These are phyloP conservation scores for Diaporthe aspalathi DNA, from an alignment of 2,329 filamentous ascomycete species.

Conservation along the genomic window DNA sequence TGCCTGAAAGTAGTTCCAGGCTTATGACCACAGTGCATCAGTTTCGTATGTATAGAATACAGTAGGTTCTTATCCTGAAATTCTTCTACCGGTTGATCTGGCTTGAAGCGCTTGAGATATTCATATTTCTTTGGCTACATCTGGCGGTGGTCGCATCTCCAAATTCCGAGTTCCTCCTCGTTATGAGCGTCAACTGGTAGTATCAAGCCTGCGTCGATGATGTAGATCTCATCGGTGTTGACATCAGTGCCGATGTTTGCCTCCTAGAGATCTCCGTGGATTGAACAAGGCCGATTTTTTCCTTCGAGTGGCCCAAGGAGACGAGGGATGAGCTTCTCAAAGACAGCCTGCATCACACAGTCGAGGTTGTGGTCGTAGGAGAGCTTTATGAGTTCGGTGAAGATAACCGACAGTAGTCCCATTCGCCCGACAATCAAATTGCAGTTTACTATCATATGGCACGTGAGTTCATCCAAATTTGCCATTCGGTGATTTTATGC, in stretches of 20 bases:
- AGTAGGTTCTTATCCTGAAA: neutral
- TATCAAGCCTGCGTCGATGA: slow-evolving; percentile 6
- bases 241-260: neutral
- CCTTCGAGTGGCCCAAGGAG: neutral
- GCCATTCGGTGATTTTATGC: neutral
- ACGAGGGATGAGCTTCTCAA: neutral
- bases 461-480: slow-evolving; percentile 1
- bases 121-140: neutral
- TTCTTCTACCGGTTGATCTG: neutral
- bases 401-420: neutral
- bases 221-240: neutral
- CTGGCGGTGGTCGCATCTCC: slow-evolving; percentile 6
- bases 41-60: neutral
- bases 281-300: neutral
- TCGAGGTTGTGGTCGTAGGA: neutral
- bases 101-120: neutral
- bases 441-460: neutral
- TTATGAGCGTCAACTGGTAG: neutral
- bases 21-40: neutral
- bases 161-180: neutral
- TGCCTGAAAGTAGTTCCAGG: neutral
- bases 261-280: neutral
- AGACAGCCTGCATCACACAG: neutral
- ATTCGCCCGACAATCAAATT: neutral
- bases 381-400: neutral